These are phyloP conservation scores for Exserohilum rostratum DNA, from an alignment of 2,329 filamentous ascomycete genomes.

Conservation along the genomic window DNA sequence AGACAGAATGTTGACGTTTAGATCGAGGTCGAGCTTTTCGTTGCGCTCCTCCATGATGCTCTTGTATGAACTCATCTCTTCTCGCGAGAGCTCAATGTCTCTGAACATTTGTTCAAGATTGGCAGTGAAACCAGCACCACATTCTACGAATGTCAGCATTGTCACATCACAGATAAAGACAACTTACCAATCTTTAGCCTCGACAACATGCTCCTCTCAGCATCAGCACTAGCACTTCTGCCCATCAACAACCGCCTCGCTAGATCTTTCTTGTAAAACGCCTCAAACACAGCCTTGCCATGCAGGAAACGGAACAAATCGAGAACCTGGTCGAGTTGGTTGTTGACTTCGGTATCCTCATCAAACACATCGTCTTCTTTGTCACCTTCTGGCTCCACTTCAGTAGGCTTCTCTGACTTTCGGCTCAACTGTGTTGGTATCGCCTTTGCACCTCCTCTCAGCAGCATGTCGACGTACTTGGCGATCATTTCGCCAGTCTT, in stretches of 20 bases:
- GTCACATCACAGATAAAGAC: not conserved
- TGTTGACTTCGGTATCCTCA: slow-evolving; percentile 89
- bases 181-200: slow-evolving; percentile 74
- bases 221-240: slow-evolving; percentile 90
- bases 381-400: slow-evolving; percentile 66
- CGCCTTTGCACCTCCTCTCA: slow-evolving; percentile 85
- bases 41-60: slow-evolving; percentile 66
- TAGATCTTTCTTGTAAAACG: slow-evolving; percentile 98
- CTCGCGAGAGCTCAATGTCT: slow-evolving; percentile 89
- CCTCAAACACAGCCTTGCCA: slow-evolving; percentile 96
- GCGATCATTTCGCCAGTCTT: slow-evolving; percentile 99
- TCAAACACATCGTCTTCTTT: slow-evolving; percentile 71
- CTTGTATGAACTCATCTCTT: slow-evolving; percentile 92
- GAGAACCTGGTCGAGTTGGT: slow-evolving; percentile 88
- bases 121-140: slow-evolving; percentile 90
- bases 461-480: slow-evolving; percentile 89
- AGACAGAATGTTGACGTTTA: slow-evolving; percentile 89
- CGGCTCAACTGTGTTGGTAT: slow-evolving; percentile 73
- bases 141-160: slow-evolving; percentile 62
- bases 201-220: slow-evolving; percentile 92
- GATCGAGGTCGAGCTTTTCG: slow-evolving; percentile 66
- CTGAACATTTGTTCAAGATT: slow-evolving; percentile 99
- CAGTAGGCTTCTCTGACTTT: slow-evolving; percentile 59
- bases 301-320: slow-evolving; percentile 97
- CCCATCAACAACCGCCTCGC: slow-evolving; percentile 89